Base-by-base conservation (phyloP, 2,329 filamentous ascomycete genomes). In the Xylaria sp. region DNA sequence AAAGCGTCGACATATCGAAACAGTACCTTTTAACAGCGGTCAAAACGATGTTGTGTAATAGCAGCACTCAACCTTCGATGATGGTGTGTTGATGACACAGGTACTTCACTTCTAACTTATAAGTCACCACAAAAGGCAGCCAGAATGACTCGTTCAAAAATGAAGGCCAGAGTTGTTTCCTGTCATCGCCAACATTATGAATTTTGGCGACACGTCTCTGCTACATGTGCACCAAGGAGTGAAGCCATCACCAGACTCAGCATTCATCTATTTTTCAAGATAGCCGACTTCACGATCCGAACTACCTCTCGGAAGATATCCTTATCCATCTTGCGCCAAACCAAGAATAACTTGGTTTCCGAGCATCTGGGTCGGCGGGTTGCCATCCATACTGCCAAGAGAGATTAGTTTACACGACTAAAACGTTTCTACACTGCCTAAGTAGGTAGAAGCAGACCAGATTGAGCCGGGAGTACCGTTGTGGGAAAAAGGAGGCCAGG, bases 341-440 rank as follows among this genome's bases (percentile, higher is more conserved):
- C n/a, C 46, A 59, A 18, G 50, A 52, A 32, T 7, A 55, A 50
- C 18, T 23, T 59, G 1, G 51, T 57, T 65, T 57, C 61, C 57
- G 37, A 65, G 57, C 44, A 48, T 15, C 54, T 39, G 58, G 66
- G 51, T 52, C 37, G 25, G 23, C 41, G 44, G 6, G 25, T 25
- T n/a, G n/a, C 13, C 60, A 39, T 46, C 12, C 32, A 9, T 12
- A 52, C 51, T 51, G 56, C 66, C 66, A 65, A 65, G 66, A 56
- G 41, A 59, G 15, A 37, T n/a, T 52, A 20, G 15, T 55, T 18
- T 5, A 20, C 1, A 37, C 7, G 20, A 34, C 13, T 8, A 23
- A 12, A 34, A 10, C 15, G 3, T 2, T 55, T 37, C 10, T n/a
- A 44, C 41, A 44, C 13, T 37, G 10, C 34, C 34, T 10, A 37